Conservation (phyloP, 2,329 filamentous ascomycete genomes). For the Fusarium sp. region DNA sequence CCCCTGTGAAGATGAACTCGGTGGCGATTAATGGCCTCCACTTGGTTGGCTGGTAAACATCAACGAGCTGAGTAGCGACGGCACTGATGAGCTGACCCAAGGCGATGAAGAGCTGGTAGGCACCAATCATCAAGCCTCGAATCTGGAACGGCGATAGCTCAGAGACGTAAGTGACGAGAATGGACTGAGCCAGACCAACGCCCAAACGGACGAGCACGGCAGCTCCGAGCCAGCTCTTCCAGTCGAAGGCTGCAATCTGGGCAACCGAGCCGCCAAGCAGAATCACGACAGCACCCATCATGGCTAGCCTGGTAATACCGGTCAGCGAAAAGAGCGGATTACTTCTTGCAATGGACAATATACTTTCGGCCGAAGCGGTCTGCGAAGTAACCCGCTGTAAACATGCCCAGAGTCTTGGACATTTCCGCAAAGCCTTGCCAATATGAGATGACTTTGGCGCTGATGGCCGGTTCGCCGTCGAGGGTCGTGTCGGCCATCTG, state of each 20-base stretch:
- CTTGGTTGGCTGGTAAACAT: constrained; percentile 8
- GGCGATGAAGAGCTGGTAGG: constrained; percentile 13
- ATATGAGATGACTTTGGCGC: constrained; percentile 20
- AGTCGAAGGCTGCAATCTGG: not conserved
- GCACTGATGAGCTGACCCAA: constrained; percentile 4
- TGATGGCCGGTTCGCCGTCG: constrained; percentile 15
- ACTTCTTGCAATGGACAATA: not conserved
- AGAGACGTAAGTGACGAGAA: constrained; percentile 20
- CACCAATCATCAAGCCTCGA: constrained; percentile 20
- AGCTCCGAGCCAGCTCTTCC: not conserved
- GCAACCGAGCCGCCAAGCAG: not conserved
- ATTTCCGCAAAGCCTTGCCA: constrained; percentile 25
- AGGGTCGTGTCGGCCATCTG: constrained; percentile 14
- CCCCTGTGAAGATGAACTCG: constrained; percentile 7
- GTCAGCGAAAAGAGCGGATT: not conserved
- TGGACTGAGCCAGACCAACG: constrained; percentile 16
- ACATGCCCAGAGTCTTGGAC: constrained; percentile 18
- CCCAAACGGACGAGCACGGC: not conserved
- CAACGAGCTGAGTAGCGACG: constrained; percentile 7
- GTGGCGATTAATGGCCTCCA: constrained; percentile 9
- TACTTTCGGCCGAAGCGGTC: constrained; percentile 13
- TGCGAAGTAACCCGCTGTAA: constrained; percentile 4
- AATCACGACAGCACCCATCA: not conserved
- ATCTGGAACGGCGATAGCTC: constrained; percentile 22
- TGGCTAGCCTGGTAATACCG: not conserved